A percentile compares a stretch with the other conserved stretches of the same genome.
Evolutionary conservation across 305 asterid genomes (phyloP).

Genomic region (Ruellia speciosa): DNA sequence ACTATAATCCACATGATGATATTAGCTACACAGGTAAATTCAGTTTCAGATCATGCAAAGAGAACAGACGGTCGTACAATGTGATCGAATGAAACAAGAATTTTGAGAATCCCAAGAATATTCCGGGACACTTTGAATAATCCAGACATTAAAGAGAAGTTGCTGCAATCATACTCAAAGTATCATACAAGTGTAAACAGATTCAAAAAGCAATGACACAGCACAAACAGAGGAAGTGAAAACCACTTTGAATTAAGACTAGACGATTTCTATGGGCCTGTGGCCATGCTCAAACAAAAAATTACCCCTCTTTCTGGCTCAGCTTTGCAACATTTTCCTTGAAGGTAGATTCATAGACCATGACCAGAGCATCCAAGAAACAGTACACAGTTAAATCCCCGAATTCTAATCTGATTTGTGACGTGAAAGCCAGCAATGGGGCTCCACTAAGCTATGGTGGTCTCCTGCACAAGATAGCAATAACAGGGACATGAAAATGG

Average conservation of each 20-base stretch:
- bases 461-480: neutral
- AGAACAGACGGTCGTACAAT: no score
- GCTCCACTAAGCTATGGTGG: slow-evolving; percentile 5
- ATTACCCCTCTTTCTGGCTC: neutral
- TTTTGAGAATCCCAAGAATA: neutral
- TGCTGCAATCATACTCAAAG: slow-evolving; percentile 31
- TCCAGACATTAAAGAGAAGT: slow-evolving; percentile 16
- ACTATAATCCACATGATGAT: neutral
- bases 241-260: no score
- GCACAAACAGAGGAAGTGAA: no score
- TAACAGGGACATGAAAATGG: neutral
- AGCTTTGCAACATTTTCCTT: slow-evolving; percentile 10
- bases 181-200: slow-evolving; percentile 15
- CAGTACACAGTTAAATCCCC: neutral
- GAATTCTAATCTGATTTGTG: neutral
- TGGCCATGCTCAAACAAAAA: slow-evolving; percentile 11
- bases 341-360: neutral
- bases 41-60: no score
- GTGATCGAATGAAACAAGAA: neutral
- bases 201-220: neutral
- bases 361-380: slow-evolving; percentile 1
- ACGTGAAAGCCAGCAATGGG: slow-evolving; percentile 1
- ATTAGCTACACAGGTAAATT: neutral
- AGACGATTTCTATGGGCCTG: neutral
- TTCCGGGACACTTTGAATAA: neutral